These are phyloP conservation scores for Mariannaea elegans DNA, from an alignment of 2,329 filamentous ascomycete species.

Conservation along the genomic window DNA sequence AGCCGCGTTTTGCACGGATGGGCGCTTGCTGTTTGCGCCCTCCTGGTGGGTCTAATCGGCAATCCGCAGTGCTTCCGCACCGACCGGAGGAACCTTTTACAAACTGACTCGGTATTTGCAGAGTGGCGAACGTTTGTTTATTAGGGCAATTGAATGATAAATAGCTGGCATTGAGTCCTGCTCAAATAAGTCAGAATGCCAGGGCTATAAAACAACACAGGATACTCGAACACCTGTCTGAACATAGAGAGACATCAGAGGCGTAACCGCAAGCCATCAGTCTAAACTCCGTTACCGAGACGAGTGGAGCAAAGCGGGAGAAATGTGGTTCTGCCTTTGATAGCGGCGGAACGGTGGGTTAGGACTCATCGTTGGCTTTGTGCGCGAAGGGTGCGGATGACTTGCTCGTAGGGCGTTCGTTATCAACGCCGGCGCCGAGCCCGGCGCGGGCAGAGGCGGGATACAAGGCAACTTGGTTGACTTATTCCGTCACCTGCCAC, in stretches of 20 bases:
- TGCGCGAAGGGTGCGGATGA: constrained; percentile 19
- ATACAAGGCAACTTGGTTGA: constrained; percentile 21
- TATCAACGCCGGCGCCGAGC: constrained; percentile 35
- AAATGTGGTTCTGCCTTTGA: not conserved
- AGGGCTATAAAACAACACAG: no score
- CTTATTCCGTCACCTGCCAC: constrained; percentile 28
- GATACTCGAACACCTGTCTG: no score
- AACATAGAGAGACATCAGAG: no score
- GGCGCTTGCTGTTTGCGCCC: constrained; percentile 9
- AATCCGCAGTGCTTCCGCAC: constrained; percentile 22
- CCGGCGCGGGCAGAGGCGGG: constrained; percentile 41
- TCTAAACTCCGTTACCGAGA: not conserved
- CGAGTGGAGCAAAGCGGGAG: constrained; percentile 15
- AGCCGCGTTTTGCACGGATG: not conserved
- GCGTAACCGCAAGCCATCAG: not conserved
- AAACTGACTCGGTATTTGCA: not conserved
- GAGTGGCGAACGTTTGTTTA: not conserved
- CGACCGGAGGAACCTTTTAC: not conserved
- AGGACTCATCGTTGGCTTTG: not conserved
- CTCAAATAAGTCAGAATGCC: no score
- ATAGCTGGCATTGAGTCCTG: not conserved
- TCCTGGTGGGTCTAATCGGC: constrained; percentile 17
- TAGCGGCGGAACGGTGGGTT: constrained; percentile 7
- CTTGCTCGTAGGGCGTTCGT: constrained; percentile 19
- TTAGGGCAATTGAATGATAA: not conserved